A percentile compares a stretch with the other conserved stretches of the same genome.
Conservation (phyloP, 169 alveolate species). For the Blepharisma undulans region DNA sequence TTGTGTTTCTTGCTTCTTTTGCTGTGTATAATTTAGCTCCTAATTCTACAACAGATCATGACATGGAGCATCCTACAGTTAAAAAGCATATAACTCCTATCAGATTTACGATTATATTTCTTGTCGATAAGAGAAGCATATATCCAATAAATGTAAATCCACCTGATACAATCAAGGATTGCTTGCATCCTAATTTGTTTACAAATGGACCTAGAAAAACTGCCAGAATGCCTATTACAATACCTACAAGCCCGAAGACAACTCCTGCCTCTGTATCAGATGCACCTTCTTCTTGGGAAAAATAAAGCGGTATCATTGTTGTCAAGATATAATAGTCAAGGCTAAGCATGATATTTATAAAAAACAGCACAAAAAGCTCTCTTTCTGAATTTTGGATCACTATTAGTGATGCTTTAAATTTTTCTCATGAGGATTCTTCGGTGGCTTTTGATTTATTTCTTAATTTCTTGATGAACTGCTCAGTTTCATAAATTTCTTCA, state of each 20-base stretch:
- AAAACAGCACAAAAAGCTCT: neutral
- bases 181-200: neutral
- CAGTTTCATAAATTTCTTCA: neutral
- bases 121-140: neutral
- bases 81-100: neutral
- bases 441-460: neutral
- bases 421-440: neutral
- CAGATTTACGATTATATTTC: neutral
- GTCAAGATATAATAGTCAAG: neutral
- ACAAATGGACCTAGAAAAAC: neutral
- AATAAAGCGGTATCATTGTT: slow-evolving; percentile 12
- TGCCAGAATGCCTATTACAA: slow-evolving; percentile 5
- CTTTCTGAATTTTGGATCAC: neutral
- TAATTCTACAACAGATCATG: neutral
- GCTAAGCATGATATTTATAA: neutral
- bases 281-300: neutral
- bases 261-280: slow-evolving; percentile 30
- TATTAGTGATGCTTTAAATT: neutral
- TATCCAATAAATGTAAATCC: neutral
- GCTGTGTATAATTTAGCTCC: slow-evolving; percentile 18
- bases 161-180: neutral
- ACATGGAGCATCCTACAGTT: neutral
- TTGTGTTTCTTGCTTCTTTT: neutral
- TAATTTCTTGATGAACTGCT: neutral
- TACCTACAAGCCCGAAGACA: slow-evolving; percentile 26